Percentiles rank a stretch among this genome's conserved stretches.
Evolutionary conservation across 176 grass and related monocot genomes (phyloP).

Genomic region (Avena atlantica): DNA sequence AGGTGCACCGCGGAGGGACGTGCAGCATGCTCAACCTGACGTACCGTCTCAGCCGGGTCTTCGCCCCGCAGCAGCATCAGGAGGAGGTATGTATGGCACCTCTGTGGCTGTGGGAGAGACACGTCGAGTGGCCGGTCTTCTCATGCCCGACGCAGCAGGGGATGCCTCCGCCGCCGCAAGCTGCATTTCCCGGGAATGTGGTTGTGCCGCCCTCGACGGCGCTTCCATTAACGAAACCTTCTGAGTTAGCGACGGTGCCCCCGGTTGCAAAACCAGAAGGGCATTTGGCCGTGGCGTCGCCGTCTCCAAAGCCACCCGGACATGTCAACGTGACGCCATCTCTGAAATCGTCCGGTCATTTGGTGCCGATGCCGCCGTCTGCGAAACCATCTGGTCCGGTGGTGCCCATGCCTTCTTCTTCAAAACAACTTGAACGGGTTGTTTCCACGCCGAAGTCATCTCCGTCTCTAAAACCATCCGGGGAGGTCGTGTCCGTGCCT

Average conservation of each 20-base stretch:
- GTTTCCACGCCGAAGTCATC: background rate
- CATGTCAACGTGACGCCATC: background rate
- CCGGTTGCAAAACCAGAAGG: background rate
- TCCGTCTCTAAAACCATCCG: background rate
- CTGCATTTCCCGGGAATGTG: background rate
- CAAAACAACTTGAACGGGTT: background rate
- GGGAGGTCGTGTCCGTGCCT: too few relatives aligned
- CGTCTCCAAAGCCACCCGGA: background rate
- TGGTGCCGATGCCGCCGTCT: background rate
- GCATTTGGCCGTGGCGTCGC: background rate
- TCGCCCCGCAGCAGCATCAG: background rate
- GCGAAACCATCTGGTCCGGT: background rate
- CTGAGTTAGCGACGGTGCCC: background rate
- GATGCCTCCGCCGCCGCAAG: background rate
- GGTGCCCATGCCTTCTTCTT: background rate
- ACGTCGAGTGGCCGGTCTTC: constrained; percentile 19
- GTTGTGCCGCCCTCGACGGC: too few relatives aligned
- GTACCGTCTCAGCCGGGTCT: constrained; percentile 54
- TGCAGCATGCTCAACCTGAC: constrained; percentile 62
- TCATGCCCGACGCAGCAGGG: constrained; percentile 38
- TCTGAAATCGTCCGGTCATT: background rate
- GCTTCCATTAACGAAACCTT: background rate
- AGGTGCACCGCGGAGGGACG: constrained; percentile 44
- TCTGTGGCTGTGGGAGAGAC: background rate
- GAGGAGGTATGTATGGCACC: background rate